A percentile compares a stretch with the other conserved stretches of the same genome.
These are phyloP conservation scores for Metschnikowia shivogae DNA, from an alignment of 805 yeast genomes.

Conservation along the genomic window DNA sequence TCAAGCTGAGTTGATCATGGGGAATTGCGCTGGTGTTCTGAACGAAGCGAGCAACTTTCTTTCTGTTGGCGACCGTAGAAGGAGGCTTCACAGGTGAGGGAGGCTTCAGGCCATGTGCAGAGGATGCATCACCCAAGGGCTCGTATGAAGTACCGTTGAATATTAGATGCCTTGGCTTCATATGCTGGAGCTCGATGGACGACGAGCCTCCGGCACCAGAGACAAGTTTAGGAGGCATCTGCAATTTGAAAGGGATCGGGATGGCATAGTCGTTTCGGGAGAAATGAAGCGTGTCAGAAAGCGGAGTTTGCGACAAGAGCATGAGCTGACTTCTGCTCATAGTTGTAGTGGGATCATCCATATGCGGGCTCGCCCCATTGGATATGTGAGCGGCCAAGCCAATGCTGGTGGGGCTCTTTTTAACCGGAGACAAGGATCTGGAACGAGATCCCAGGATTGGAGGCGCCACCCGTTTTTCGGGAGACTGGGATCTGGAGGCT, in stretches of 20 bases:
- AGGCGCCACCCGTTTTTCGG: neutral
- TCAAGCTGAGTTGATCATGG: constrained; percentile 38
- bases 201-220: constrained; percentile 11
- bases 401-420: constrained; percentile 24
- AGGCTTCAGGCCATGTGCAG: neutral
- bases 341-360: constrained; percentile 24
- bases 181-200: neutral
- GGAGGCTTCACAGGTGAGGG: constrained; percentile 22
- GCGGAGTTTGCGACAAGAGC: constrained; percentile 31
- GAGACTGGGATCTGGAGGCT: neutral
- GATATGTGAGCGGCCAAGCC: constrained; percentile 18
- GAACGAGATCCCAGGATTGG: constrained; percentile 22
- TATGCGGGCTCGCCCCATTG: constrained; percentile 7
- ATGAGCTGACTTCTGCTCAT: constrained; percentile 24
- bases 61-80: constrained; percentile 22
- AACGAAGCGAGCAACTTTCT: constrained; percentile 24
- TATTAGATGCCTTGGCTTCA: constrained; percentile 19
- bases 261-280: constrained; percentile 27
- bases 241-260: constrained; percentile 41
- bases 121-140: constrained; percentile 19
- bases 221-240: constrained; percentile 38
- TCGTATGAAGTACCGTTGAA: constrained; percentile 37
- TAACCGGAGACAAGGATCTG: constrained; percentile 34
- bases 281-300: constrained; percentile 35
- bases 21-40: constrained; percentile 19